Percentiles rank a stretch among this genome's conserved stretches.
Evolutionary conservation across 2,329 filamentous ascomycete species (phyloP).

Genomic region (Coniochaeta prunicola): DNA sequence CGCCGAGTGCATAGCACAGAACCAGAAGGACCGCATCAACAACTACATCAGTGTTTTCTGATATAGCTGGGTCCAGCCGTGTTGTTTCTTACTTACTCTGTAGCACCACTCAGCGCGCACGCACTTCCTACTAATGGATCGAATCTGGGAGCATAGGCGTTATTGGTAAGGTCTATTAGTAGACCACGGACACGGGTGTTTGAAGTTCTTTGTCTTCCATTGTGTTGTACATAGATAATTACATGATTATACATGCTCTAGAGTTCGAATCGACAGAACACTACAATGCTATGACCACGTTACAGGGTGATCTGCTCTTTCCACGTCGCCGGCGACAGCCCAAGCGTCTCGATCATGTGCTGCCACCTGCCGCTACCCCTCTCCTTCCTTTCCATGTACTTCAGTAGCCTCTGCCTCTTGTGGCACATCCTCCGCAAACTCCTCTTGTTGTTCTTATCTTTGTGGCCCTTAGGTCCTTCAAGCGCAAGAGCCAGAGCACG

Average conservation of each 20-base stretch:
- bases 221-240: constrained; percentile 44
- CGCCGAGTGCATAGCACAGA: constrained; percentile 97
- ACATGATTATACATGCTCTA: constrained; percentile 32
- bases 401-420: constrained; percentile 78
- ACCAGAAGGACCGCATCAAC: constrained; percentile 97
- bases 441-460: constrained; percentile 91
- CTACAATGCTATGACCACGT: neutral
- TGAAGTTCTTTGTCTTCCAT: constrained; percentile 13
- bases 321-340: constrained; percentile 82
- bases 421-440: constrained; percentile 83
- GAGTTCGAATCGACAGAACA: constrained; percentile 9
- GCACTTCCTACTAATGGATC: constrained; percentile 1
- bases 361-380: constrained; percentile 86
- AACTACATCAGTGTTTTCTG: constrained; percentile 99
- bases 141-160: neutral
- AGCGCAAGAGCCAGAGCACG: constrained; percentile 68
- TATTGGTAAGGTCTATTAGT: neutral
- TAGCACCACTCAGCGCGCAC: neutral
- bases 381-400: constrained; percentile 84
- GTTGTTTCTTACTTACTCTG: neutral
- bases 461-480: constrained; percentile 59
- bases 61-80: constrained; percentile 13
- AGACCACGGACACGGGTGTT: neutral
- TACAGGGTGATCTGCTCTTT: constrained; percentile 78
- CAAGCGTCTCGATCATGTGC: constrained; percentile 75